Evolutionary conservation across 352 stramenopile species (phyloP), one percentile per base, ranked within the genome.

Genomic region (Thalassiosira mediterranea): DNA sequence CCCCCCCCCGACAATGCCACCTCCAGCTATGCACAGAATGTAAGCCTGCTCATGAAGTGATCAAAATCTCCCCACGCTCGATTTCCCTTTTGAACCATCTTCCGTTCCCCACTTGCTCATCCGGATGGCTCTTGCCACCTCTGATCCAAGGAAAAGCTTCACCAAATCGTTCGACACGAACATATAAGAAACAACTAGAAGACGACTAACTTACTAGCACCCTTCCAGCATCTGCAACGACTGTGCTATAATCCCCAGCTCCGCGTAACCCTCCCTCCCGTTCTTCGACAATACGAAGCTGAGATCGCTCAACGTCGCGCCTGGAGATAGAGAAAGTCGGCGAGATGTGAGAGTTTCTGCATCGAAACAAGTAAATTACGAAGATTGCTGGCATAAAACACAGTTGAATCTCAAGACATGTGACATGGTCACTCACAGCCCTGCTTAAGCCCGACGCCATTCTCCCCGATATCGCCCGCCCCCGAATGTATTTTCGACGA

Each of bases 401-500:
- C 21, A 15, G 26, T 4, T 2, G 28, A 61, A 29, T 61, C 28
- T n/a, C n/a, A n/a, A n/a, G n/a, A n/a, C n/a, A n/a, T n/a, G n/a
- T n/a, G n/a, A n/a, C n/a, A n/a, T n/a, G n/a, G n/a, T n/a, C n/a
- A n/a, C n/a, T n/a, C n/a, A 72, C 81, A 88, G 37, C 73, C 81
- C 54, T 89, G 81, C 42, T 89, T 89, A 32, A 85, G 60, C 17
- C 81, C 81, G 17, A 89, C 72, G 17, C 81, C 81, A 64, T 89
- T 89, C 61, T 89, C 81, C 11, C 81, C 81, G 64, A 89, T 88
- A 47, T 75, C 53, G 2, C n/a, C 32, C 15, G 44, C 32, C 13
- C 54, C 66, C 26, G 66, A 68, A 52, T 60, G 5, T 4, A 44
- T 61, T 48, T 89, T 89, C 7, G 60, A 76, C 3, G 69, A 83